These are phyloP conservation scores for Gossypium thurberi DNA, from an alignment of 345 rosid genomes.

Conservation along the genomic window DNA sequence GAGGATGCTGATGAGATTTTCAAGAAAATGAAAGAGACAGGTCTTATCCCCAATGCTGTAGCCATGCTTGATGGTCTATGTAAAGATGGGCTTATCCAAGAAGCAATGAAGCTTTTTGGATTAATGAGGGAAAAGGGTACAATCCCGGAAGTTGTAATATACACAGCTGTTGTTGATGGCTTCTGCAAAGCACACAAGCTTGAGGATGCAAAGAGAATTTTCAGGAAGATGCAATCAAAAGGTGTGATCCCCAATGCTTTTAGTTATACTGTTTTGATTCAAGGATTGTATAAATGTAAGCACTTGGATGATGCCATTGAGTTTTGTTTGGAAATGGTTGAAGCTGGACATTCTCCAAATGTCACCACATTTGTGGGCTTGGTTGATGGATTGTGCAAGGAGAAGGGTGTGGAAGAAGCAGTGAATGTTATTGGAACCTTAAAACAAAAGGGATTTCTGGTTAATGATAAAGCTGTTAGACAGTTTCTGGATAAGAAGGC, in stretches of 20 bases:
- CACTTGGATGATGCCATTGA: constrained; percentile 58
- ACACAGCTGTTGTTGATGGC: constrained; percentile 90
- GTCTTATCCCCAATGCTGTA: constrained; percentile 82
- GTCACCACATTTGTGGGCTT: constrained; percentile 73
- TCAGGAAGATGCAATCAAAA: constrained; percentile 66
- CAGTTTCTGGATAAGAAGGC: constrained; percentile 72
- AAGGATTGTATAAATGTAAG: constrained; percentile 52
- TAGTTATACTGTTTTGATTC: constrained; percentile 53
- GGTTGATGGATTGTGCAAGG: constrained; percentile 65
- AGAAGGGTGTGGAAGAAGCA: constrained; percentile 59
- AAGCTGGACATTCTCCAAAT: constrained; percentile 84
- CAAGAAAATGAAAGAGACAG: constrained; percentile 83
- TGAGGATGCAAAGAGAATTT: constrained; percentile 79
- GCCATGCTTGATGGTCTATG: constrained; percentile 96
- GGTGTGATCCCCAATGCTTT: constrained; percentile 71
- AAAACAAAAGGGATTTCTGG: constrained; percentile 54
- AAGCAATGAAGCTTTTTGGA: constrained; percentile 86
- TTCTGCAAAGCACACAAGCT: constrained; percentile 74
- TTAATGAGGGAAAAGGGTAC: constrained; percentile 78
- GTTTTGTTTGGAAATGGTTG: constrained; percentile 61
- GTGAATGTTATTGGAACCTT: constrained; percentile 33
- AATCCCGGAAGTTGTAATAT: constrained; percentile 82
- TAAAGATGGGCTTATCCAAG: constrained; percentile 85
- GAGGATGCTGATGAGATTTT: constrained; percentile 59
- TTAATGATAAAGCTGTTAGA: constrained; percentile 62